phyloP scores from a whole-genome alignment of 2,329 filamentous ascomycete genomes.

The Neonectria faginata region DNA sequence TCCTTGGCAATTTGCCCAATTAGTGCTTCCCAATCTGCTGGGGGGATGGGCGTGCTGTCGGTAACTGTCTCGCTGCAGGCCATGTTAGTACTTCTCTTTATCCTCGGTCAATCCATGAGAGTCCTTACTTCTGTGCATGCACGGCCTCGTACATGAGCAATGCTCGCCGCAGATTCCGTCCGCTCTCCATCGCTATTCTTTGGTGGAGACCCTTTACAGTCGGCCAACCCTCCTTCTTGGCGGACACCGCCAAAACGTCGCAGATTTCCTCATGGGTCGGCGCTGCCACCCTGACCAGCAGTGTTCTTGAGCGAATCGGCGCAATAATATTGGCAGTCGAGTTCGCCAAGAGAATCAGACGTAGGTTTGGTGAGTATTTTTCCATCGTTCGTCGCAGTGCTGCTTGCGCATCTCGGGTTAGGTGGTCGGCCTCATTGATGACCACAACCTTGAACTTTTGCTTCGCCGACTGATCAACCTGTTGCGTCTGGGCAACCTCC shows the following conservation, averaged over 20 bases:
- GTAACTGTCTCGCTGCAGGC: constrained; percentile 83
- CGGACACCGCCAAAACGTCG: constrained; percentile 74
- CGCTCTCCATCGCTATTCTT: constrained; percentile 90
- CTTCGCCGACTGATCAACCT: constrained; percentile 91
- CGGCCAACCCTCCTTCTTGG: constrained; percentile 87
- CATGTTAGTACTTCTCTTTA: constrained; percentile 45
- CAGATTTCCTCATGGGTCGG: constrained; percentile 89
- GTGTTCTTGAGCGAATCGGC: constrained; percentile 91
- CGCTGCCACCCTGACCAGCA: constrained; percentile 91
- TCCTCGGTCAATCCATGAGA: neutral
- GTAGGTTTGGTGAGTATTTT: constrained; percentile 96
- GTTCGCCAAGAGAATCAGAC: constrained; percentile 92
- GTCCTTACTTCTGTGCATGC: constrained; percentile 90
- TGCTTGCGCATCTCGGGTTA: constrained; percentile 94
- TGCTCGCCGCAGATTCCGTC: constrained; percentile 88
- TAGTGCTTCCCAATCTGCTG: constrained; percentile 96
- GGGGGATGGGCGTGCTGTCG: constrained; percentile 89
- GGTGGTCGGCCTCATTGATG: constrained; percentile 97
- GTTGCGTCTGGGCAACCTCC: constrained; percentile 98
- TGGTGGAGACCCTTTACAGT: constrained; percentile 79
- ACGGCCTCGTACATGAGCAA: constrained; percentile 97
- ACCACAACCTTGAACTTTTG: constrained; percentile 99
- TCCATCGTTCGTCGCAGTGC: constrained; percentile 97
- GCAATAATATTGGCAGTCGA: constrained; percentile 99
- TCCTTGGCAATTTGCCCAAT: constrained; percentile 91